These are phyloP conservation scores for Phialophora verrucosa DNA, from an alignment of 2,329 filamentous ascomycete species.

Conservation along the genomic window DNA sequence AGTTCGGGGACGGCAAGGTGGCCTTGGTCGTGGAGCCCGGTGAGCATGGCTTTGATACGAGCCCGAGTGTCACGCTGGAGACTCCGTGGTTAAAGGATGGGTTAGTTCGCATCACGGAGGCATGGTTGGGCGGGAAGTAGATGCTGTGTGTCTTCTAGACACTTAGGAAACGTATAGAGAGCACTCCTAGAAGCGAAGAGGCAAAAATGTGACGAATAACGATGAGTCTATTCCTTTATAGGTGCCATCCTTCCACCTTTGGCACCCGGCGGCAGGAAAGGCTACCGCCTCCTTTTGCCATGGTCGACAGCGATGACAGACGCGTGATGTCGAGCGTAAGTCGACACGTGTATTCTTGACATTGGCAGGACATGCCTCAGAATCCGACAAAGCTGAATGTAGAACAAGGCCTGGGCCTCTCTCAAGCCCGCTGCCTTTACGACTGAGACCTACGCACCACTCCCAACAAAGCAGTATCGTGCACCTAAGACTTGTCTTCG, in stretches of 20 bases:
- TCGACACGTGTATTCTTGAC: not conserved
- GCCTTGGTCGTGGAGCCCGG: slow-evolving; percentile 7
- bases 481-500: not conserved
- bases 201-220: not conserved
- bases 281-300: no score
- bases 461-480: not conserved
- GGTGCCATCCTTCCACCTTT: not conserved
- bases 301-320: no score
- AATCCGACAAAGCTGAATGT: not conserved
- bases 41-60: slow-evolving; percentile 16
- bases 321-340: no score
- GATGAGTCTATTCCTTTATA: not conserved
- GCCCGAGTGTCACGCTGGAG: slow-evolving; percentile 3
- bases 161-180: not conserved
- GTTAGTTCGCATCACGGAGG: not conserved
- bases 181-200: not conserved
- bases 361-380: not conserved
- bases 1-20: slow-evolving; percentile 6
- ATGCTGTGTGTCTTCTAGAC: not conserved
- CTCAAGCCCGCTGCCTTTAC: not conserved
- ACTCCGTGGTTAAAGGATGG: slow-evolving; percentile 9
- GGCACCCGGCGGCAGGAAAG: no score
- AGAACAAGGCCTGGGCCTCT: not conserved
- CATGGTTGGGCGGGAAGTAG: slow-evolving; percentile 12
- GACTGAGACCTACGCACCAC: not conserved